Conservation (phyloP, 129 eudicot genomes). For the Ambrosia trifida region DNA sequence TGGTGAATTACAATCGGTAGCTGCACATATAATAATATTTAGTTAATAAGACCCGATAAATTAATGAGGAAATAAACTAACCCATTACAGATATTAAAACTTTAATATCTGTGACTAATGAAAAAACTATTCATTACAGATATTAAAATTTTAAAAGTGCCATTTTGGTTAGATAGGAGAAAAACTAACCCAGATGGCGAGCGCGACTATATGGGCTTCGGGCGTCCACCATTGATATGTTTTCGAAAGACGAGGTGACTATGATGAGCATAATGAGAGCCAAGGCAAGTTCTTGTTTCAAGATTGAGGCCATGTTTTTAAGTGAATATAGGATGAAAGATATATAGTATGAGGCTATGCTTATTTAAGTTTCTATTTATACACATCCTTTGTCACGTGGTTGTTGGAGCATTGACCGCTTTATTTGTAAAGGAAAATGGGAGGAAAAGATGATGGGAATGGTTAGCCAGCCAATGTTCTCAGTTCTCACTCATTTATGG, state of each 20-base stretch:
- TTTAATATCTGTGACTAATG: neutral
- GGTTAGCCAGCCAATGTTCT: neutral
- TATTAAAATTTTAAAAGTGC: too few species aligned
- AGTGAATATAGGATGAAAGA: neutral
- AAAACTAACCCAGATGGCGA: conserved; percentile 2
- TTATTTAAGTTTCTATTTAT: conserved; percentile 10
- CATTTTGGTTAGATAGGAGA: too few species aligned
- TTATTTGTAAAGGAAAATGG: neutral
- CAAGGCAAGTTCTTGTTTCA: neutral
- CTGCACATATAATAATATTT: conserved; percentile 21
- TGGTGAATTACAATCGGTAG: conserved; percentile 11
- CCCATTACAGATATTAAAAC: too few species aligned
- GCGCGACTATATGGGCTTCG: neutral
- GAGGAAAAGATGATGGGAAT: conserved; percentile 18
- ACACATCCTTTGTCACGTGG: neutral
- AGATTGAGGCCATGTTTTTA: neutral
- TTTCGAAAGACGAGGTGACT: neutral
- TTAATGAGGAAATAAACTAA: too few species aligned
- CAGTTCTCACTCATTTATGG: conserved; percentile 9
- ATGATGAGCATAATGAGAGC: neutral
- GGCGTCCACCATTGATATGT: neutral
- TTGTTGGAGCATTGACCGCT: neutral
- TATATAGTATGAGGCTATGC: neutral
- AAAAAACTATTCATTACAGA: too few species aligned
- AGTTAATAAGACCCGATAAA: neutral